A percentile compares a stretch with the other conserved stretches of the same genome.
These are phyloP conservation scores for Chaetoscypha palmicola DNA, from an alignment of 2,329 filamentous ascomycete species.

Conservation along the genomic window DNA sequence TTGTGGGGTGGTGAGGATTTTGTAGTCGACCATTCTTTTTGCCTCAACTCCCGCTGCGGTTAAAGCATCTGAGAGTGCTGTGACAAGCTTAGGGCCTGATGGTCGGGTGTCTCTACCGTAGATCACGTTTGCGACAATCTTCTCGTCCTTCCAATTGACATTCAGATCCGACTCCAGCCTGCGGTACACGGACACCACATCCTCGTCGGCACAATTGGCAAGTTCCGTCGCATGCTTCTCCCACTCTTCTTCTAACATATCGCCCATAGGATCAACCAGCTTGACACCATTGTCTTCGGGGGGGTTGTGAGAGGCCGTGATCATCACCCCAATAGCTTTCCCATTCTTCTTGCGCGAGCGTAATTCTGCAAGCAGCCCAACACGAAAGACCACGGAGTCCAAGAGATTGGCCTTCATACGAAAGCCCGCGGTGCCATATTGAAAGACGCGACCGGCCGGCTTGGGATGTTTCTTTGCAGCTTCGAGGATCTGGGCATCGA, in stretches of 20 bases:
- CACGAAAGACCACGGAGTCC: slow-evolving; percentile 86
- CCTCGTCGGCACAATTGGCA: slow-evolving; percentile 76
- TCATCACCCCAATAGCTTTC: slow-evolving; percentile 95
- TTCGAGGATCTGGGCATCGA: slow-evolving; percentile 47
- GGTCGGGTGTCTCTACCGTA: slow-evolving; percentile 90
- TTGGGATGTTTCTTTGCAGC: slow-evolving; percentile 58
- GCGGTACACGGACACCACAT: slow-evolving; percentile 69
- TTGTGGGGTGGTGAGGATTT: slow-evolving; percentile 93
- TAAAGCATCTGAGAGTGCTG: slow-evolving; percentile 72
- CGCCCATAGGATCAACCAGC: slow-evolving; percentile 93
- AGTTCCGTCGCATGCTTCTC: slow-evolving; percentile 81
- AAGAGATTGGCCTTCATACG: slow-evolving; percentile 71
- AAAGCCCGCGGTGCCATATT: slow-evolving; percentile 62
- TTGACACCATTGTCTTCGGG: slow-evolving; percentile 88
- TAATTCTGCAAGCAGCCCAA: slow-evolving; percentile 80
- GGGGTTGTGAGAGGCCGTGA: slow-evolving; percentile 89
- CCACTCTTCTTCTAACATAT: slow-evolving; percentile 97
- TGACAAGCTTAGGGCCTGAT: slow-evolving; percentile 77
- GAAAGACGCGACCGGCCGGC: slow-evolving; percentile 46
- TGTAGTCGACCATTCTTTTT: slow-evolving; percentile 81
- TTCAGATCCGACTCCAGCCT: slow-evolving; percentile 68
- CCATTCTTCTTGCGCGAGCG: slow-evolving; percentile 83
- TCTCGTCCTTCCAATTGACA: slow-evolving; percentile 55
- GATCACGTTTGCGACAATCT: slow-evolving; percentile 64
- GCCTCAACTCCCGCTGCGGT: slow-evolving; percentile 66